A percentile compares a stretch with the other conserved stretches of the same genome.
Conservation (phyloP, 78 protist genomes). For the Fonticula alba region DNA sequence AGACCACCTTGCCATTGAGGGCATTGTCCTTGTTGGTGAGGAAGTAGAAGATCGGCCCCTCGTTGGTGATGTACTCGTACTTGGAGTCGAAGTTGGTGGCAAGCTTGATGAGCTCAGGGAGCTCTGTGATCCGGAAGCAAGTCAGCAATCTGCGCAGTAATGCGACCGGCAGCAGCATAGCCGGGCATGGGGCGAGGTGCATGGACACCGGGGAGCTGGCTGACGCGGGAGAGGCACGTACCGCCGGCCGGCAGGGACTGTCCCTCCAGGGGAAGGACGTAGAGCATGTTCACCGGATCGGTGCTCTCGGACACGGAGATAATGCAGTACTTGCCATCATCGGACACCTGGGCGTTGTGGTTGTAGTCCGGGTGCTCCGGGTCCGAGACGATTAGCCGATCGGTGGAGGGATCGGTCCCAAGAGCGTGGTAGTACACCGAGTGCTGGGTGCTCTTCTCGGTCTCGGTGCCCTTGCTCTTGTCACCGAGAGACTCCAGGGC, state of each 20-base stretch:
- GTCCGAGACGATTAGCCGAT: constrained; percentile 24
- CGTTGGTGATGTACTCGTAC: constrained; percentile 49
- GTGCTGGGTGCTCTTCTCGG: constrained; percentile 6
- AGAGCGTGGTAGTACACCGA: constrained; percentile 47
- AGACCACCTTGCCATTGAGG: constrained; percentile 31
- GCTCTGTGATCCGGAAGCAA: neutral
- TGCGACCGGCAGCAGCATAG: too few relatives aligned
- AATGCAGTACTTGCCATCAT: constrained; percentile 28
- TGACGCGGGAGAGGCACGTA: neutral
- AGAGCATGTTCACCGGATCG: constrained; percentile 30
- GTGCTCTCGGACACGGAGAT: constrained; percentile 16
- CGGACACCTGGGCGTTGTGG: constrained; percentile 10
- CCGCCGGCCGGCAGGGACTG: neutral
- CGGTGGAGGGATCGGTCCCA: constrained; percentile 35
- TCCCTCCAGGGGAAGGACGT: neutral
- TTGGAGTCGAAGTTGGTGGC: constrained; percentile 31
- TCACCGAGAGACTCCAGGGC: neutral
- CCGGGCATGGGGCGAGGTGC: neutral
- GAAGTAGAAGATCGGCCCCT: constrained; percentile 34
- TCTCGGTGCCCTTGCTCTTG: constrained; percentile 30
- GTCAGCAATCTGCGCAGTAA: too few relatives aligned
- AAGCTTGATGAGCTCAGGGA: neutral
- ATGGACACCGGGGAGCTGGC: neutral
- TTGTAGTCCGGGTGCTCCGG: constrained; percentile 20
- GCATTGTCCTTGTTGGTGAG: constrained; percentile 50